phyloP scores from a whole-genome alignment of 2,329 filamentous ascomycete genomes.

The Ophiostoma triangulosporum region DNA sequence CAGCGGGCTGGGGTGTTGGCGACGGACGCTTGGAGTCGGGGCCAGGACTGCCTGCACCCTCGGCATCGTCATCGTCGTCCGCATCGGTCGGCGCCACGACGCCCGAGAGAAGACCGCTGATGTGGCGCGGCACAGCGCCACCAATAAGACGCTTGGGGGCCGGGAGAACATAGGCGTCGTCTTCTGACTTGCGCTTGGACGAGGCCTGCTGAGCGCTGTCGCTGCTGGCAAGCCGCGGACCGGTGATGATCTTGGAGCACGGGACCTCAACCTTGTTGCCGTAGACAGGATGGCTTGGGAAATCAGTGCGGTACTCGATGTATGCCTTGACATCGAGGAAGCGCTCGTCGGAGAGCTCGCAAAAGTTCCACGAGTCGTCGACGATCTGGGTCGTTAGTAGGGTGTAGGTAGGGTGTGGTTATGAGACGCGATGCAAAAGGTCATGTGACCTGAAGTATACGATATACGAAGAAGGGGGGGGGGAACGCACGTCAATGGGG shows the following conservation, averaged over 20 bases:
- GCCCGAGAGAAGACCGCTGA: conserved; percentile 25
- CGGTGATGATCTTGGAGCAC: conserved; percentile 17
- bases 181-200: conserved; percentile 37
- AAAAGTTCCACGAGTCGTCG: conserved; percentile 13
- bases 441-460: not conserved
- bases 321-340: conserved; percentile 14
- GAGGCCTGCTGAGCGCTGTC: conserved; percentile 4
- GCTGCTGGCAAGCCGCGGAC: conserved; percentile 3
- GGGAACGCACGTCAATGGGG: conserved; percentile 35
- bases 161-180: conserved; percentile 35
- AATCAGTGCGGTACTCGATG: conserved; percentile 12
- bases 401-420: not conserved
- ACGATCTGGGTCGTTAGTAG: conserved; percentile 9
- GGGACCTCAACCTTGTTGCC: conserved; percentile 20
- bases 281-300: conserved; percentile 16
- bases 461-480: not conserved
- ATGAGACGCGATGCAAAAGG: not conserved
- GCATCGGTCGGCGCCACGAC: conserved; percentile 16
- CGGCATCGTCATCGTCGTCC: conserved; percentile 15
- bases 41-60: conserved; percentile 1
- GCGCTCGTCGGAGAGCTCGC: conserved; percentile 12
- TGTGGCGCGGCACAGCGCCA: conserved; percentile 25
- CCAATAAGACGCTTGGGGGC: conserved; percentile 31
- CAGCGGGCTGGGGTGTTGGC: conserved; percentile 4
- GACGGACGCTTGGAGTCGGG: conserved; percentile 8